A percentile compares a stretch with the other conserved stretches of the same genome.
Evolutionary conservation across 768 basidiomycete species (phyloP).

Genomic region (Amanita jacksonii): DNA sequence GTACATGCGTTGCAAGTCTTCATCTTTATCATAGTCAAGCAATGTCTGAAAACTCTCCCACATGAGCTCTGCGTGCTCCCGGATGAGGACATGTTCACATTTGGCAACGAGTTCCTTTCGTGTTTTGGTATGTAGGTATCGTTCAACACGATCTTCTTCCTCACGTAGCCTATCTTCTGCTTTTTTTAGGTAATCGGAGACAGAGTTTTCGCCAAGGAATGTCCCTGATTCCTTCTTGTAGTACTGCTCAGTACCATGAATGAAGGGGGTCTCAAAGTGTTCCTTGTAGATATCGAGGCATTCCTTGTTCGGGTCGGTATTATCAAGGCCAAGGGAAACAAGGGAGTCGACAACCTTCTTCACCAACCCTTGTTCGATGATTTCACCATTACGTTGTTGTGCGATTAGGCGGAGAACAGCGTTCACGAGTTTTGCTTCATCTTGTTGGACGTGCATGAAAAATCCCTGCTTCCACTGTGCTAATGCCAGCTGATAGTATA

Average conservation of each 20-base stretch:
- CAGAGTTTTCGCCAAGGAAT: constrained; percentile 86
- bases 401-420: constrained; percentile 87
- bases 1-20: constrained; percentile 97
- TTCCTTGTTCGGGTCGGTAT: constrained; percentile 83
- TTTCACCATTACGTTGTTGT: constrained; percentile 90
- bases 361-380: constrained; percentile 90
- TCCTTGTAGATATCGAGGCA: constrained; percentile 94
- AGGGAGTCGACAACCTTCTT: constrained; percentile 99
- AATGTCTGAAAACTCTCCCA: constrained; percentile 93
- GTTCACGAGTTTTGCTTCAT: constrained; percentile 71
- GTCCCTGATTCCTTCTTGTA: constrained; percentile 91
- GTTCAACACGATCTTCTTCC: constrained; percentile 93
- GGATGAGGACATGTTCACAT: constrained; percentile 92
- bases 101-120: constrained; percentile 76
- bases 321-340: constrained; percentile 90
- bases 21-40: constrained; percentile 92
- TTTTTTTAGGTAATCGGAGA: constrained; percentile 95
- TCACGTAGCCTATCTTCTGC: constrained; percentile 90
- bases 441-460: constrained; percentile 78
- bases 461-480: constrained; percentile 94
- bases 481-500: constrained; percentile 62
- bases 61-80: constrained; percentile 82
- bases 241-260: constrained; percentile 82
- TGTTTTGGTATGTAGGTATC: constrained; percentile 88
- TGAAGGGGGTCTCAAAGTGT: constrained; percentile 86